Evolutionary conservation across 2,329 filamentous ascomycete genomes (phyloP).

Genomic region (Dactylellina sp.): DNA sequence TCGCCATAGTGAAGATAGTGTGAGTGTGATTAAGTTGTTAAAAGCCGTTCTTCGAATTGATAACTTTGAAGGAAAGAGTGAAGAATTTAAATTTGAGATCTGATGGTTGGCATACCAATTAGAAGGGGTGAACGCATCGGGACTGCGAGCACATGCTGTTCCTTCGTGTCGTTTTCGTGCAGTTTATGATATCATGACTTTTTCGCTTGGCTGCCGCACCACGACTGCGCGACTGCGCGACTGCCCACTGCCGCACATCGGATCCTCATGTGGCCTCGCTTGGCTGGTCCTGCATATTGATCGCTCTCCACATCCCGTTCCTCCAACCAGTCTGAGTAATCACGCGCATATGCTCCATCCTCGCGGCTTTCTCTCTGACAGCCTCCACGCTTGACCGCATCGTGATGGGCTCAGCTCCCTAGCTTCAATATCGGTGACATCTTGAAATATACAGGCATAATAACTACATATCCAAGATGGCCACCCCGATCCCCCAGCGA

Average conservation of each 20-base stretch:
- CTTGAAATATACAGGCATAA: neutral
- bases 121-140: too few species aligned
- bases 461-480: slow-evolving; percentile 23
- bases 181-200: slow-evolving; percentile 56
- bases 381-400: slow-evolving; percentile 10
- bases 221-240: neutral
- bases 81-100: neutral
- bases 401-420: slow-evolving; percentile 8
- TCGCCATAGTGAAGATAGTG: slow-evolving; percentile 9
- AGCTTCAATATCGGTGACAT: slow-evolving; percentile 3
- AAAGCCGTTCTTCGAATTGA: neutral
- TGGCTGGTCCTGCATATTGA: slow-evolving; percentile 23
- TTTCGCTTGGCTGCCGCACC: slow-evolving; percentile 24
- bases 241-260: slow-evolving; percentile 9
- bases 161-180: neutral
- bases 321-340: slow-evolving; percentile 30
- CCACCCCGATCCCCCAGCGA: slow-evolving; percentile 37
- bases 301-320: neutral
- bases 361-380: slow-evolving; percentile 2
- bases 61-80: neutral
- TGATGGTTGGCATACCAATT: neutral
- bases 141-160: slow-evolving; percentile 3
- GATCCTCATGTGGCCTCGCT: neutral
- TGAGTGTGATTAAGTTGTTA: neutral
- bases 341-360: slow-evolving; percentile 36